Base-by-base conservation (phyloP, 2,329 filamentous ascomycete species). In the Arthrobotrys megalospora region DNA sequence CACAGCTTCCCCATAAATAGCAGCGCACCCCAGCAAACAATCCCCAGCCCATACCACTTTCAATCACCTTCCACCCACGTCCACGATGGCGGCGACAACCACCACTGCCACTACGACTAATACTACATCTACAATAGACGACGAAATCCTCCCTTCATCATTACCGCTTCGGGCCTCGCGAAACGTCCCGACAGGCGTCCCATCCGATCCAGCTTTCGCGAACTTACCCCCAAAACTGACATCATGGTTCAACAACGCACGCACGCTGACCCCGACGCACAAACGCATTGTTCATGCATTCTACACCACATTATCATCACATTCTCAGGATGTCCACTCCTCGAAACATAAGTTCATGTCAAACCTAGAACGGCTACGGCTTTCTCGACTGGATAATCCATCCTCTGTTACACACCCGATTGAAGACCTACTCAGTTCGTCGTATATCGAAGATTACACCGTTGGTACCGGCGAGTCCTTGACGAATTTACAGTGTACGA, bases 401-500 rank as follows among this genome's bases (percentile, higher is more conserved):
- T 52, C 62, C 5, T 67, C 75, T 2, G 47, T 16, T 5, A 48
- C 45, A 1, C 75, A 78, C 24, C 67, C 67, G 0, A 21, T 72
- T 6, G 75, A 78, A 4, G 67, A 78, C 14, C 32, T 78, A 5
- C 32, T 78, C n/a, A 58, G 67, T 16, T 16, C 66, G n/a, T 63
- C 67, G 2, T 72, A 50, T 28, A 21, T 78, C 4, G 50, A 64
- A 0, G 66, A 52, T 48, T 78, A 78, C 50, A 47, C 50, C 36
- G 75, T 78, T 19, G 75, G 89, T 70, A 90, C 88, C 0, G 89
- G 90, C 10, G 85, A 87, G 16, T 87, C 87, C 3, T 86, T 91
- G 34, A 90, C 87, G 81, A 86, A 86, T 0, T 84, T 45, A 84
- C 86, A 2, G 85, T 93, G 6, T 84, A 91, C 91, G 1, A 88